Evolutionary conservation across 768 basidiomycete species (phyloP), one percentile per base, ranked within the genome.

Genomic region (Brasilioporus rufonigricans): DNA sequence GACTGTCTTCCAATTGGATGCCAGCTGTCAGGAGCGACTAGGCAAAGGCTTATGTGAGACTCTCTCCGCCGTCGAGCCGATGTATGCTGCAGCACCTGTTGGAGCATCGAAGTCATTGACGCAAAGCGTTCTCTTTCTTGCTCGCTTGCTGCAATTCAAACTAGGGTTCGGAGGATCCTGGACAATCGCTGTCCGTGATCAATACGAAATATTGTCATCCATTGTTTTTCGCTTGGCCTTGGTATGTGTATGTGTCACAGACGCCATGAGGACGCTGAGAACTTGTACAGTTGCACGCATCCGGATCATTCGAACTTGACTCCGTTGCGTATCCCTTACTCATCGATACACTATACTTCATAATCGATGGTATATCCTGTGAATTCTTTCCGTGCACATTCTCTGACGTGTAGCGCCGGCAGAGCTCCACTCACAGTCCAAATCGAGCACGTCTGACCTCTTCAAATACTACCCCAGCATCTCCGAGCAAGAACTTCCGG

Each of bases 71-170:
- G 59, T 82, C 35, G 74, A 78, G 55, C 64, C 71, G 2, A 63
- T 73, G 45, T 68, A 80, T 39, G 59, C 66, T 2, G 27, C 60
- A 16, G 50, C 65, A 4, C 51, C 48, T 23, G 56, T 69, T 32
- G 65, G 62, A 14, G 50, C 61, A 6, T 62, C 48, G 53, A 65
- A 19, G 64, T 66, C 58, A 11, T 53, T 74, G 18, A 74, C 77
- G 1, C 73, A 80, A 41, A 72, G 74, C 13, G 69, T 81, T 27
- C 74, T 87, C 21, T 77, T 90, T 32, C 68, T 90, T 27, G 78
- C 81, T 3, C 83, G 89, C 2, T 71, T 91, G 16, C 61, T 91
- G 23, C 89, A 92, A 61, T 91, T 91, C 56, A 78, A 83, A 64
- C 73, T 91, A 9, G 83, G 86, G 23, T 86, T 90, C 62, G 77